Conservation (phyloP, 345 rosid genomes). For the Mallotus nudiflorus region DNA sequence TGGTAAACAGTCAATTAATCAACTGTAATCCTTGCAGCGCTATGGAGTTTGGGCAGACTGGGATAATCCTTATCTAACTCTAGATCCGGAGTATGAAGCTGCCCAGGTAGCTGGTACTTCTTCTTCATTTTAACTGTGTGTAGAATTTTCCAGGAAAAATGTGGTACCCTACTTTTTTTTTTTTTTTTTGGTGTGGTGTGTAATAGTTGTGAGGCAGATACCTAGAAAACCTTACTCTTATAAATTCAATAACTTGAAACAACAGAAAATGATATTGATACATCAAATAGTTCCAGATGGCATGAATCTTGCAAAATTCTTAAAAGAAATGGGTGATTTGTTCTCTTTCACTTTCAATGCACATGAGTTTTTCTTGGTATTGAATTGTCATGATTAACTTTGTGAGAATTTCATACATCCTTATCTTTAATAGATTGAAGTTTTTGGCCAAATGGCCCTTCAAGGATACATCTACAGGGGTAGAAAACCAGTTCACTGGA, state of each 20-base stretch:
- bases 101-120: constrained; percentile 67
- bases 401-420: constrained; percentile 17
- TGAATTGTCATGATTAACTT: constrained; percentile 10
- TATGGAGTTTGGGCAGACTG: constrained; percentile 98
- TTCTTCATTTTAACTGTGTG: constrained; percentile 16
- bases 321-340: neutral
- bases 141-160: constrained; percentile 2
- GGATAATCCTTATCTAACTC: constrained; percentile 81
- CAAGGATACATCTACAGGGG: constrained; percentile 91
- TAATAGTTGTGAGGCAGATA: neutral
- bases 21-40: constrained; percentile 55
- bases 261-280: neutral
- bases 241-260: neutral
- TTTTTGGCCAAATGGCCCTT: constrained; percentile 85
- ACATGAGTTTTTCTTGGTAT: neutral
- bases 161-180: neutral
- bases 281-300: neutral
- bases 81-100: constrained; percentile 94
- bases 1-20: constrained; percentile 5
- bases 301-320: neutral
- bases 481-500: constrained; percentile 97
- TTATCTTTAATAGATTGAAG: constrained; percentile 68
- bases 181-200: neutral
- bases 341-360: neutral
- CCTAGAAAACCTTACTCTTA: neutral